Base-by-base conservation (phyloP, 208 protist genomes). In the Acanthamoeba rhysodes region DNA sequence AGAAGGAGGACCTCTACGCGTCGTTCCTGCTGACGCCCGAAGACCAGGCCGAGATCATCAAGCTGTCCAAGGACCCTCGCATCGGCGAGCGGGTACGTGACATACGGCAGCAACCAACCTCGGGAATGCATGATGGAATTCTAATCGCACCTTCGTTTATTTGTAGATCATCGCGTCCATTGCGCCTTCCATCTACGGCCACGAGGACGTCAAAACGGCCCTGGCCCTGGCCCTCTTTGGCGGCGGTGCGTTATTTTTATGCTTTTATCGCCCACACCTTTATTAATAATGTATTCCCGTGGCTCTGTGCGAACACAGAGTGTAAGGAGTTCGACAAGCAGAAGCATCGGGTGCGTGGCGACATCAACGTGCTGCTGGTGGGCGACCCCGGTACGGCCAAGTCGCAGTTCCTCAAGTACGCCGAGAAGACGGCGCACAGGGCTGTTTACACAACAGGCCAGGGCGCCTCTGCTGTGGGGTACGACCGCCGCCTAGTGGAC, bases 321-420 rank as follows among this genome's bases (percentile, higher is more conserved):
- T n/a, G 32, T 32, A 95, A 95, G 45, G 64, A 95, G 98, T 59
- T 98, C 70, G 98, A 98, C 80, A 78, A 96, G 2, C 98, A 97
- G 34, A 98, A 99, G 91, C 99, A 99, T 96, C 97, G 98, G 82
- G 99, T 99, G 96, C 98, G 99, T 97, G 99, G 99, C 66, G 99
- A 99, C 97, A 99, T 99, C 95, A 99, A 99, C 98, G 98, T 99
- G 12, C 97, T 99, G 14, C 96, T 99, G 50, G 98, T 99, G 78
- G 99, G 99, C 85, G 99, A 99, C 96, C 99, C 99, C 20, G 99
- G 99, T 88, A 99, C 97, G 10, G 98, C 98, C 64, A 99, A 99
- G 94, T 98, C 98, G 62, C 98, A 98, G 94, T 96, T 98, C 55
- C 76, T 98, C 29, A 98, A 98, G 55, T 97, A n/a, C 45, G 98